Evolutionary conservation across 2,329 filamentous ascomycete species (phyloP).

Genomic region (Knoxdaviesia proteae): DNA sequence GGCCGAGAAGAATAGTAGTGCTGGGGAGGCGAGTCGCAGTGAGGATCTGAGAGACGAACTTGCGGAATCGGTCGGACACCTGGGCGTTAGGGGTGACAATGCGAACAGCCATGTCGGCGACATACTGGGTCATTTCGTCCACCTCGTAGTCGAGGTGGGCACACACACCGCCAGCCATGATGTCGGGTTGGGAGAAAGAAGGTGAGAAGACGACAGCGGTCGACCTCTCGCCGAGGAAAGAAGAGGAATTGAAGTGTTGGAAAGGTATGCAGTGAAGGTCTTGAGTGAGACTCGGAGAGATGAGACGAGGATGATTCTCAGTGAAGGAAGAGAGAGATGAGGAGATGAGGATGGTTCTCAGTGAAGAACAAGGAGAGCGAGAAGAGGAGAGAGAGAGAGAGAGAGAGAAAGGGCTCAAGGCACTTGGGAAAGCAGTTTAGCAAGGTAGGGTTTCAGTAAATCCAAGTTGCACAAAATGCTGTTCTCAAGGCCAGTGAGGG

Average conservation of each 20-base stretch:
- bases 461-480: no score
- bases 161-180: slow-evolving; percentile 65
- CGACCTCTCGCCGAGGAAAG: background rate
- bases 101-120: slow-evolving; percentile 63
- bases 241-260: background rate
- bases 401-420: no score
- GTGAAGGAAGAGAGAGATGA: slow-evolving; percentile 2
- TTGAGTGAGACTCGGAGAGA: slow-evolving; percentile 1
- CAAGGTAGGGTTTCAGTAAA: no score
- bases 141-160: slow-evolving; percentile 93
- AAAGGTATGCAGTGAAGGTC: background rate
- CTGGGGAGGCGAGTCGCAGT: slow-evolving; percentile 78
- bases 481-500: no score
- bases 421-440: no score
- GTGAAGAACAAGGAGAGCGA: background rate
- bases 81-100: slow-evolving; percentile 29
- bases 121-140: slow-evolving; percentile 88
- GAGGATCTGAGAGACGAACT: slow-evolving; percentile 79
- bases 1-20: slow-evolving; percentile 73
- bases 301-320: slow-evolving; percentile 18
- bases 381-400: no score
- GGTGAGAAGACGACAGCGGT: background rate
- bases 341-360: background rate
- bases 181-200: slow-evolving; percentile 14
- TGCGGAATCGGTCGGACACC: slow-evolving; percentile 57